phyloP scores from a whole-genome alignment of 495 filamentous ascomycete genomes.

The Tirmania nivea region DNA sequence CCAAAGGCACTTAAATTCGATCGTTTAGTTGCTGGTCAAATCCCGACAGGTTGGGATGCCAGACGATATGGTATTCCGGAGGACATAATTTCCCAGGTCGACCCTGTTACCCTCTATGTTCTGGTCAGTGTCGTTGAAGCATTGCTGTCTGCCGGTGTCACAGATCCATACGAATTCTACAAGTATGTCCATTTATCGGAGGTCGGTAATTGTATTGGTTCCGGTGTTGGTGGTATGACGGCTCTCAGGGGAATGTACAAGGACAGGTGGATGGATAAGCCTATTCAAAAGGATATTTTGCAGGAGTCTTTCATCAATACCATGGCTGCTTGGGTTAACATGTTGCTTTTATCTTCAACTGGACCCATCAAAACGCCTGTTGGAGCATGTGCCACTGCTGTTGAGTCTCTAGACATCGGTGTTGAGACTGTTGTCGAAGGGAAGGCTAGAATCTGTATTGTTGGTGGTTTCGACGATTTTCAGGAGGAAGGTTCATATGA shows the following conservation, averaged over 20 bases:
- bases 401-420: constrained; percentile 93
- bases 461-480: constrained; percentile 98
- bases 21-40: constrained; percentile 85
- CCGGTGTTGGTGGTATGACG: constrained; percentile 82
- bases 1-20: constrained; percentile 95
- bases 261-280: constrained; percentile 88
- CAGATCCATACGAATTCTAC: constrained; percentile 99
- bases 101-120: constrained; percentile 85
- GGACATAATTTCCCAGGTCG: constrained; percentile 93
- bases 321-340: constrained; percentile 99
- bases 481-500: constrained; percentile 98
- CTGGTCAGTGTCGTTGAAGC: constrained; percentile 84
- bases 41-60: constrained; percentile 93
- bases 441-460: constrained; percentile 89
- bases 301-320: constrained; percentile 99
- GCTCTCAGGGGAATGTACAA: constrained; percentile 96
- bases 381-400: constrained; percentile 88
- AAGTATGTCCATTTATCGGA: constrained; percentile 97
- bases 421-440: constrained; percentile 96
- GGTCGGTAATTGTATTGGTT: constrained; percentile 95
- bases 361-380: constrained; percentile 98
- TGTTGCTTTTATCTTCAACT: constrained; percentile 88
- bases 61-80: constrained; percentile 88
- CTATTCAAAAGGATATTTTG: constrained; percentile 95
- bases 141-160: constrained; percentile 79